Evolutionary conservation across 2,329 filamentous ascomycete genomes (phyloP).

Genomic region (Amauroascus niger): DNA sequence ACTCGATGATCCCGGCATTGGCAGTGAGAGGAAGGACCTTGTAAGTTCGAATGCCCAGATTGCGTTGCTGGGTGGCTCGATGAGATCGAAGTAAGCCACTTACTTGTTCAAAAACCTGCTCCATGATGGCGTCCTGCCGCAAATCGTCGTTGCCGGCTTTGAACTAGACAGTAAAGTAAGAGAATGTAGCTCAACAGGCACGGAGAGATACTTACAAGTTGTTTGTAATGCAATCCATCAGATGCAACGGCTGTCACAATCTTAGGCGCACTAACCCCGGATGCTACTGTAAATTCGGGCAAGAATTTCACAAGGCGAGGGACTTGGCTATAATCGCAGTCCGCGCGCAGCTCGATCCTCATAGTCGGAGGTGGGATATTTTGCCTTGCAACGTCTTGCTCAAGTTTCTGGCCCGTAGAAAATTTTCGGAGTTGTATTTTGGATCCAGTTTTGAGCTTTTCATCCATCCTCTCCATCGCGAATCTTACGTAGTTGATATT

Average conservation of each 20-base stretch:
- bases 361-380: slow-evolving; percentile 82
- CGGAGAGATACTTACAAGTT: slow-evolving; percentile 50
- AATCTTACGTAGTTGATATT: slow-evolving; percentile 54
- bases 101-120: slow-evolving; percentile 95
- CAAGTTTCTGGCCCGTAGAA: slow-evolving; percentile 51
- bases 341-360: slow-evolving; percentile 63
- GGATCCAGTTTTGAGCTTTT: slow-evolving; percentile 57
- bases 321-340: slow-evolving; percentile 65
- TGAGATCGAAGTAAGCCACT: slow-evolving; percentile 82
- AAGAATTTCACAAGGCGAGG: slow-evolving; percentile 66
- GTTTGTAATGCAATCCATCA: slow-evolving; percentile 72
- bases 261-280: slow-evolving; percentile 85
- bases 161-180: slow-evolving; percentile 41
- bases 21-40: slow-evolving; percentile 86
- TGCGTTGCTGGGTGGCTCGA: slow-evolving; percentile 74
- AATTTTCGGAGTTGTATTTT: slow-evolving; percentile 57
- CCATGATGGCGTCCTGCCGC: slow-evolving; percentile 96
- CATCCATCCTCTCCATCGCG: slow-evolving; percentile 41
- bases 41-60: slow-evolving; percentile 87
- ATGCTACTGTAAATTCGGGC: slow-evolving; percentile 70
- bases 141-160: slow-evolving; percentile 95
- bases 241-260: slow-evolving; percentile 73
- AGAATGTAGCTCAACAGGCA: background rate
- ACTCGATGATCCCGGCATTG: slow-evolving; percentile 86
- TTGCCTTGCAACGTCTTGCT: slow-evolving; percentile 53